A percentile compares a stretch with the other conserved stretches of the same genome.
Evolutionary conservation across 176 grass and related monocot species (phyloP).

Genomic region (Zea luxurians): DNA sequence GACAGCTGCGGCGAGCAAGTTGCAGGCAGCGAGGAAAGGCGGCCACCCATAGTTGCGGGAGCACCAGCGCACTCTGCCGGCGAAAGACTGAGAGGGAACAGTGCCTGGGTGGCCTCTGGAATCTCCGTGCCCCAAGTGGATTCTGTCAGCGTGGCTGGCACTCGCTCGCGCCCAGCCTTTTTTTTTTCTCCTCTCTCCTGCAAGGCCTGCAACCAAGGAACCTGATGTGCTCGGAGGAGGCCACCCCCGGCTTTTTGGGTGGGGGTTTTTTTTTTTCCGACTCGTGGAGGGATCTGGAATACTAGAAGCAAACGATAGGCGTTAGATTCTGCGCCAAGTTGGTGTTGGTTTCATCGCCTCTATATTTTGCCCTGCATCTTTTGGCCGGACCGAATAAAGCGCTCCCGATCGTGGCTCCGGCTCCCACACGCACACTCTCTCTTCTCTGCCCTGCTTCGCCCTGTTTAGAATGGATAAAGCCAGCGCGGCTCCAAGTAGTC

Average conservation of each 20-base stretch:
- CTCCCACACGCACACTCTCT: neutral
- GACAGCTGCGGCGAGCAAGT: neutral
- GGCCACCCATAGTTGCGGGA: slow-evolving; percentile 55
- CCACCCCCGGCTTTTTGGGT: too few relatives aligned
- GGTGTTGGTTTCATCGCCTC: too few relatives aligned
- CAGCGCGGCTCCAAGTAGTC: too few relatives aligned
- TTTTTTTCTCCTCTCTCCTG: too few relatives aligned
- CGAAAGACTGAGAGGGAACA: neutral
- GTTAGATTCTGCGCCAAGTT: too few relatives aligned
- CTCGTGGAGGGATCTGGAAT: slow-evolving; percentile 34
- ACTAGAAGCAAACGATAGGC: neutral
- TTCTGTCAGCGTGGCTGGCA: slow-evolving; percentile 27
- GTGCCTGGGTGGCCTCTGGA: slow-evolving; percentile 41
- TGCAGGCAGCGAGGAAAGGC: slow-evolving; percentile 12
- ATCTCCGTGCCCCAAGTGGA: slow-evolving; percentile 46
- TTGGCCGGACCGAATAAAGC: slow-evolving; percentile 39
- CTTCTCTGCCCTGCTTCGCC: neutral
- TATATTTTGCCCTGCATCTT: neutral
- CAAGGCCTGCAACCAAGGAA: too few relatives aligned
- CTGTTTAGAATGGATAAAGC: too few relatives aligned
- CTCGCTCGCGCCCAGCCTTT: too few relatives aligned
- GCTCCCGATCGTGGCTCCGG: slow-evolving; percentile 1
- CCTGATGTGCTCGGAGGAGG: neutral
- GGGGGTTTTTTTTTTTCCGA: too few relatives aligned
- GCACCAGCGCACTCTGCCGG: slow-evolving; percentile 20